Base-by-base conservation (phyloP, 176 grass and related monocot species). In the Oropetium thomaeum region DNA sequence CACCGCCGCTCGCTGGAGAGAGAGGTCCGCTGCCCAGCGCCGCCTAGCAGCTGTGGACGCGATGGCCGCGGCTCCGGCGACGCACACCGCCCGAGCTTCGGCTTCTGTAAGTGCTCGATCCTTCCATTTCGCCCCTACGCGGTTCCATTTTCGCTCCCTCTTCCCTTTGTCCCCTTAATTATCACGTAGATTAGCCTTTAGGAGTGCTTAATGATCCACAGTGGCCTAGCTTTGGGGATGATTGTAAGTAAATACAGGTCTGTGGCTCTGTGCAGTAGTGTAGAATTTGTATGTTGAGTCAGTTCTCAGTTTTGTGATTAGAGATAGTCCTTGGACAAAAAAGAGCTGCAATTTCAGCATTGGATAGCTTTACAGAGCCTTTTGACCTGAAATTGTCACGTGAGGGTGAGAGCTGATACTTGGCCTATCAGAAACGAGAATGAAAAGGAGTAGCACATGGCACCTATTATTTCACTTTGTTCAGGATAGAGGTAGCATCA, bases 101-200 rank as follows among this genome's bases (percentile, higher is more conserved):
- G 80, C 74, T 37, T 77, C 79, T 10, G 93, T 97, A 87, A 84
- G 14, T 31, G 35, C 16, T 48, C 42, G 10, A 28, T 1, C 59
- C 11, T 47, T 38, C 53, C 32, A 9, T 45, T 41, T 66, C 7
- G 20, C 26, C 69, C 0, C 64, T 45, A 3, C 71, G n/a, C 25
- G 29, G 7, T 20, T 67, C 32, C 42, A 11, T 60, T 58, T 42
- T 2, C 5, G 8, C 13, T 41, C 33, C 11, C 25, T 27, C 26
- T 31, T 49, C 44, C 19, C 35, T 10, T 41, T 14, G 22, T 37
- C 19, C 5, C 15, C 3, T 5, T 27, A 16, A 29, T 7, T 49
- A 19, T 44, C 22, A 28, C 54, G 35, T 10, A 14, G 8, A 70
- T 71, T 52, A 6, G 10, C 3, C 20, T 35, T 60, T 59, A 29